phyloP scores from a whole-genome alignment of 202 grass and related monocot genomes.

The Bolboschoenoplectus hybrid region DNA sequence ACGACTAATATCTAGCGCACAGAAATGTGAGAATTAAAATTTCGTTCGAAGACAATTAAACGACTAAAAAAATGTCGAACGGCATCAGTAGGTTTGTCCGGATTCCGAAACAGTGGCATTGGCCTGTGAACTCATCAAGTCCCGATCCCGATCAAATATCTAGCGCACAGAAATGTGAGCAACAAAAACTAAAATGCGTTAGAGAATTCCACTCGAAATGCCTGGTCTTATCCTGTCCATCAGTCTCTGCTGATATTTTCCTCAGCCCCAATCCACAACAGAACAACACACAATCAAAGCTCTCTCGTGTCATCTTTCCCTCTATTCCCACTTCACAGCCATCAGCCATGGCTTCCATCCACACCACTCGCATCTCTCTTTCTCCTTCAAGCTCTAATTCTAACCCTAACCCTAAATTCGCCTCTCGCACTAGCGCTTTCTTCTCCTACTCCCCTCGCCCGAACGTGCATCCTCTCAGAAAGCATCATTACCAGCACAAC shows the following conservation, averaged over 20 bases:
- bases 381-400: conserved; percentile 40
- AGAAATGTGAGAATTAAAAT: no score
- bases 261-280: conserved; percentile 18
- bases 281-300: background rate
- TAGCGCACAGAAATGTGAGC: background rate
- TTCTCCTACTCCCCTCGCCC: conserved; percentile 27
- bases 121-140: no score
- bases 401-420: background rate
- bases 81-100: no score
- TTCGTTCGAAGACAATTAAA: no score
- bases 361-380: conserved; percentile 48
- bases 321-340: background rate
- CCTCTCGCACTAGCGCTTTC: conserved; percentile 41
- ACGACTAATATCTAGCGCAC: no score
- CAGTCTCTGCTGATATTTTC: conserved; percentile 21
- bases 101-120: no score
- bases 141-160: background rate
- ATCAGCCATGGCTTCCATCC: conserved; percentile 55
- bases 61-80: no score
- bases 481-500: conserved; percentile 37
- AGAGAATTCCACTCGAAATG: conserved; percentile 10
- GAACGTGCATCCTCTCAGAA: conserved; percentile 39
- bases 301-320: background rate
- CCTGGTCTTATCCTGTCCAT: conserved; percentile 31
- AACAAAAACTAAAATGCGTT: background rate